Conservation (phyloP, 208 protist species). For the Trypanosoma cruzi region DNA sequence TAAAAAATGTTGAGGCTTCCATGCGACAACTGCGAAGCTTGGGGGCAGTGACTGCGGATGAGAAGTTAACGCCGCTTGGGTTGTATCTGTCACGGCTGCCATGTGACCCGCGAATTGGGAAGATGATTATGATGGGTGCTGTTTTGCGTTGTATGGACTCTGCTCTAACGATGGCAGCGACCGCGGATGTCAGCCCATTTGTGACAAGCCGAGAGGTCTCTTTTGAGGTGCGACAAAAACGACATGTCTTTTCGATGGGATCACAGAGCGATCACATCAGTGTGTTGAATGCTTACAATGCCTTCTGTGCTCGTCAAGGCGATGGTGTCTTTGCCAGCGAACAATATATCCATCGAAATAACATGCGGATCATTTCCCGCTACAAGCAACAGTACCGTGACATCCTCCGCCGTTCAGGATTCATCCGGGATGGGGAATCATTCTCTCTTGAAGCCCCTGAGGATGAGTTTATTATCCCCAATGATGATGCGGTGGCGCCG, state of each 20-base stretch:
- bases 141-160: constrained; percentile 94
- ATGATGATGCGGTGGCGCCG: constrained; percentile 16
- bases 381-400: constrained; percentile 89
- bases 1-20: constrained; percentile 58
- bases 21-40: constrained; percentile 64
- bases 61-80: constrained; percentile 88
- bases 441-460: constrained; percentile 7
- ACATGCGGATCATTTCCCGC: constrained; percentile 72
- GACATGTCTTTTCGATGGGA: constrained; percentile 53
- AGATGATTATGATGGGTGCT: constrained; percentile 94
- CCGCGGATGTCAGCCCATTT: constrained; percentile 73
- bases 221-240: constrained; percentile 47
- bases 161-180: constrained; percentile 94
- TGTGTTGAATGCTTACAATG: constrained; percentile 88
- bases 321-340: constrained; percentile 43
- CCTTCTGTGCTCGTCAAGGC: constrained; percentile 50
- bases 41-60: constrained; percentile 49
- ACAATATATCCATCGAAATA: constrained; percentile 57
- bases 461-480: constrained; percentile 6
- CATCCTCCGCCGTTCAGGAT: constrained; percentile 66
- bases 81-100: constrained; percentile 84
- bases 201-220: constrained; percentile 44
- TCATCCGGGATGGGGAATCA: constrained; percentile 33
- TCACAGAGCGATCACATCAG: constrained; percentile 86
- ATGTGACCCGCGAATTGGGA: constrained; percentile 87